These are phyloP conservation scores for Zygosaccharomyces pseudobailii DNA, from an alignment of 1,139 yeast genomes.

Conservation along the genomic window DNA sequence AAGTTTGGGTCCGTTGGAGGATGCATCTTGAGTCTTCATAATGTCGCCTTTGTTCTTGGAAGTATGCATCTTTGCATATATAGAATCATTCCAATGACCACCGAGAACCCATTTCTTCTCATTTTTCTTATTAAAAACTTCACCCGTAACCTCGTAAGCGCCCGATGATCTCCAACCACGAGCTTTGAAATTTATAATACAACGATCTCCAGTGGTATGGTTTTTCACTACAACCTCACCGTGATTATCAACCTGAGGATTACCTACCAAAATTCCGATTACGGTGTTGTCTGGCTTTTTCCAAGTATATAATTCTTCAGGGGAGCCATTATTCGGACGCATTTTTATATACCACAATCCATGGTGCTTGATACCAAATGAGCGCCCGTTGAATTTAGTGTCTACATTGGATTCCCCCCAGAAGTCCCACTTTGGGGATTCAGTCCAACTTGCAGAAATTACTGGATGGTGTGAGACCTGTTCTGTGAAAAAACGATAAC, in stretches of 20 bases:
- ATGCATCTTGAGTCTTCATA: slow-evolving; percentile 20
- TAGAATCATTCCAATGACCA: slow-evolving; percentile 91
- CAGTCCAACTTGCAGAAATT: slow-evolving; percentile 83
- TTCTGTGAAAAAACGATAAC: slow-evolving; percentile 79
- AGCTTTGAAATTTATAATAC: slow-evolving; percentile 72
- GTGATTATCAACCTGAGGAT: slow-evolving; percentile 89
- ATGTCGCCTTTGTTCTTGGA: slow-evolving; percentile 20
- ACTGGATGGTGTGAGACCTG: slow-evolving; percentile 99
- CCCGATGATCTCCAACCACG: slow-evolving; percentile 94
- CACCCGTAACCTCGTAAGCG: slow-evolving; percentile 88
- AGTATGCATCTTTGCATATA: slow-evolving; percentile 63
- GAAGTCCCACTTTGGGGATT: slow-evolving; percentile 88
- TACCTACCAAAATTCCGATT: slow-evolving; percentile 90
- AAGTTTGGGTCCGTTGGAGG: slow-evolving; percentile 35
- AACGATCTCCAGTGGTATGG: slow-evolving; percentile 83
- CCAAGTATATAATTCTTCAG: slow-evolving; percentile 80
- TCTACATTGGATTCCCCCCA: slow-evolving; percentile 93
- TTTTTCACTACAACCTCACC: slow-evolving; percentile 86
- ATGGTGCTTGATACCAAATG: slow-evolving; percentile 88
- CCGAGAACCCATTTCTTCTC: slow-evolving; percentile 69
- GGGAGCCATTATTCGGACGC: slow-evolving; percentile 63
- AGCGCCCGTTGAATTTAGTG: slow-evolving; percentile 83
- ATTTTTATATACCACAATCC: slow-evolving; percentile 86
- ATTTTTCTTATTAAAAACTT: slow-evolving; percentile 54
- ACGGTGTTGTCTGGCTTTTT: slow-evolving; percentile 90